These are phyloP conservation scores for Multifurca ochricompacta DNA, from an alignment of 768 basidiomycete genomes.

Conservation along the genomic window DNA sequence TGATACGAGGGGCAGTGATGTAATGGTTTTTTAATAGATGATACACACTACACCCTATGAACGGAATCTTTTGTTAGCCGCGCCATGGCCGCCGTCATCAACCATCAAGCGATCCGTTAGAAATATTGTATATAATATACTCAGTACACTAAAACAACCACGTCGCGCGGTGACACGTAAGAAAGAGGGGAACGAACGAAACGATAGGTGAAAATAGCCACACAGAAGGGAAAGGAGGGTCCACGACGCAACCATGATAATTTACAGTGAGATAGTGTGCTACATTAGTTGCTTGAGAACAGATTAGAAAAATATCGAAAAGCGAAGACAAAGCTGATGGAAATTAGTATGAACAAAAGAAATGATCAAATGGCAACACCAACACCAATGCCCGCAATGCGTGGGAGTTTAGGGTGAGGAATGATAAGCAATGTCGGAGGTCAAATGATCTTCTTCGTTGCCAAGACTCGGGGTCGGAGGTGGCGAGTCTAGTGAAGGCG, in stretches of 20 bases:
- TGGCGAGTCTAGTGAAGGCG: constrained; percentile 27
- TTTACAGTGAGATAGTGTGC: constrained; percentile 9
- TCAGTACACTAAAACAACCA: not conserved
- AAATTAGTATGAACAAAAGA: too few species aligned
- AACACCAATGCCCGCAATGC: not conserved
- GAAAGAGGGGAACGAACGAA: not conserved
- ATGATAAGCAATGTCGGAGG: not conserved
- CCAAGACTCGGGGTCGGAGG: not conserved
- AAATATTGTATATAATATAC: not conserved
- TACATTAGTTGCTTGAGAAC: not conserved
- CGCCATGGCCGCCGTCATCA: too few species aligned
- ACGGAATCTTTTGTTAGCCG: too few species aligned
- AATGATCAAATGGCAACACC: not conserved
- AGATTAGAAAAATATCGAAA: not conserved
- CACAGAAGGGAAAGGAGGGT: not conserved
- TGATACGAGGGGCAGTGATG: too few species aligned
- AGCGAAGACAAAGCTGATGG: not conserved
- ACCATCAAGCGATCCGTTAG: too few species aligned
- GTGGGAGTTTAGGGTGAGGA: not conserved
- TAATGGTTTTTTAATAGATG: too few species aligned
- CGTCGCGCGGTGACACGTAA: not conserved
- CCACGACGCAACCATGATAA: constrained; percentile 2
- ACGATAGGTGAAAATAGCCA: not conserved
- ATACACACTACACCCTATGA: too few species aligned
- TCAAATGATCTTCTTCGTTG: not conserved